Conservation (phyloP, 2,329 filamentous ascomycete genomes). For the Zymoseptoria ardabiliae region DNA sequence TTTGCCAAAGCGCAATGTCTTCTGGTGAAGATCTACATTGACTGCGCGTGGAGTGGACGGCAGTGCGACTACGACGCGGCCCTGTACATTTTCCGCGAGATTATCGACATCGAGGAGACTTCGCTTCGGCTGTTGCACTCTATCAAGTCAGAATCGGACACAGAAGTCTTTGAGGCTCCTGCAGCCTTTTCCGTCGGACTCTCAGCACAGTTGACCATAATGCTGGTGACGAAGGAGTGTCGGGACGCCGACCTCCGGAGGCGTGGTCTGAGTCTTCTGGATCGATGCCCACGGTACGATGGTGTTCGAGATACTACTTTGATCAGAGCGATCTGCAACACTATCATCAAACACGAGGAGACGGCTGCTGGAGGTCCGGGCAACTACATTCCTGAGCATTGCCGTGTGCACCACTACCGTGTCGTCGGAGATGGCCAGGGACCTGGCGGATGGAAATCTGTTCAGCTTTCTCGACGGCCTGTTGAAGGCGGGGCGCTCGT, state of each 20-base stretch:
- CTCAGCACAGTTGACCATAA: background rate
- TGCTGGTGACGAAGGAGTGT: background rate
- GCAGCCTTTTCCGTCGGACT: background rate
- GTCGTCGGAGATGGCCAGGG: background rate
- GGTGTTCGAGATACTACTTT: background rate
- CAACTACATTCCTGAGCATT: background rate
- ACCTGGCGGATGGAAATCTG: background rate
- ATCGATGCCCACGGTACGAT: background rate
- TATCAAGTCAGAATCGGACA: background rate
- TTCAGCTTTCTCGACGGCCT: background rate
- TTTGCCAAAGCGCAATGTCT: background rate
- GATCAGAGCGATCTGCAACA: background rate
- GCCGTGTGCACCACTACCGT: background rate
- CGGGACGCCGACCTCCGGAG: background rate
- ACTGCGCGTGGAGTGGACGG: background rate
- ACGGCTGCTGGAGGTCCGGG: background rate
- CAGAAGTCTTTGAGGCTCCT: background rate
- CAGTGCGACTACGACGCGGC: background rate
- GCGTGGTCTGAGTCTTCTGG: background rate
- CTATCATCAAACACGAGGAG: background rate
- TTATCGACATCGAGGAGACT: background rate
- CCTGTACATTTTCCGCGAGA: background rate
- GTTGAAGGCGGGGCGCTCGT: background rate
- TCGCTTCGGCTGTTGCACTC: background rate
- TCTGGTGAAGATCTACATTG: background rate